Evolutionary conservation across 306 rosid genomes (phyloP), one percentile per base, ranked within the genome.

Genomic region (Inga leiocalycina): DNA sequence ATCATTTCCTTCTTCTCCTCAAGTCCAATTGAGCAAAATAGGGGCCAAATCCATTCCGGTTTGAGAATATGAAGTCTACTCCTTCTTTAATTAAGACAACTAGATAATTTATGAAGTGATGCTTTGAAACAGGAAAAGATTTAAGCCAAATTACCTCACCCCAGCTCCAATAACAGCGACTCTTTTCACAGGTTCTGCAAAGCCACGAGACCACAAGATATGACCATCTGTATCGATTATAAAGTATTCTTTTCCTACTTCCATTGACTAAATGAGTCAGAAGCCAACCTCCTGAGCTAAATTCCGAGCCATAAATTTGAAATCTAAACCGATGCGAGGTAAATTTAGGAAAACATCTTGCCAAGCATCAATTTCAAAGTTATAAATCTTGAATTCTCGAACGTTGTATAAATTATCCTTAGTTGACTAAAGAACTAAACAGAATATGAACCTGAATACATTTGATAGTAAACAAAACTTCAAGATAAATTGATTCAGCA

Each of bases 111-210:
- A 61, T 20, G 44, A 27, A 52, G 12, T 39, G 27, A 32, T 41
- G 48, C 75, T 43, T 71, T n/a, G 56, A 74, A 45, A 35, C 56
- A 44, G 56, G 4, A 70, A 51, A 78, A 79, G 82, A 66, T 43
- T 15, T 24, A 57, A 85, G 74, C 39, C 43, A 81, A 66, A 41
- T 48, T 91, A 95, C 99, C 99, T 90, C 54, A 93, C 97, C 71
- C 98, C 98, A 68, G 95, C 97, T 75, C 98, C 98, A 85, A 95
- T 89, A 72, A 95, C 91, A 83, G 97, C 98, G 7, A 95, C 98
- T 76, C 91, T 91, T 82, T 91, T 92, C 9, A 78, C 90, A 79
- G 94, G 80, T 67, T 91, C 98, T 93, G 91, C 73, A 77, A 71
- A 87, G 51, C 9, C 81, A 80, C 69, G 32, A 51, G 12, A 13